Evolutionary conservation across 129 eudicot species (phyloP), one percentile per base, ranked within the genome.

Genomic region (Escallonia herrerae): DNA sequence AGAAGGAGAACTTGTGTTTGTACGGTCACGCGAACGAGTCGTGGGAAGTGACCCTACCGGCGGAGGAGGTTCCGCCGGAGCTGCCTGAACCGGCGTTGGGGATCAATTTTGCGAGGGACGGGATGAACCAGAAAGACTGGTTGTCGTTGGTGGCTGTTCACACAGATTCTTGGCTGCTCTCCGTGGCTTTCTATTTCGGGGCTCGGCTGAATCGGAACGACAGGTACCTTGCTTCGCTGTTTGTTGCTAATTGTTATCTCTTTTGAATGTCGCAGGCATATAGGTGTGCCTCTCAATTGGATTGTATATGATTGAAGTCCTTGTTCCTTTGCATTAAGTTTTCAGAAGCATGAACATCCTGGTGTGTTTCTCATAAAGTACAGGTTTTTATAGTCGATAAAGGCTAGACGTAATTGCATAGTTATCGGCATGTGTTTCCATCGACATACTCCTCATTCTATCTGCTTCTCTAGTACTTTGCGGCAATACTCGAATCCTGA

Each of bases 11-110:
- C 56, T 71, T 85, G 85, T 85, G 91, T 67, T 65, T 85, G 80
- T 85, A 85, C 45, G 91, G 91, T 15, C 84, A 85, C 60, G 80
- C 91, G 13, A 85, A 81, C 64, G 91, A 79, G 66, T 68, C 84
- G 40, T 85, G 91, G 91, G 91, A 85, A 73, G 91, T 85, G 64
- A 67, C 82, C 3, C 63, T 85, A 14, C 91, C 91, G 33, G 87
- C 87, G 11, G 91, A 85, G 63, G 87, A 85, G 71, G 91, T 85
- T 40, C 91, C 91, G 38, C 87, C 87, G 3, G 91, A 85, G 71
- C 81, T 85, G 53, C 91, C 91, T 2, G 91, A 85, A 80, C 91
- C 91, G 11, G 87, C 84, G 4, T 70, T 85, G 13, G 91, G 91
- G 63, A 85, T 85, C 60, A 85, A 85, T 74, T 85, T 85, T 60